A percentile compares a stretch with the other conserved stretches of the same genome.
phyloP scores from a whole-genome alignment of 345 rosid genomes.

The rapeseed (Brassica napus) region Da-Ae NC_063435.1:4713501-4714000 shows the following conservation, averaged over 20 bases:
- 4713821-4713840: background rate
- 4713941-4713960: background rate
- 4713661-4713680: background rate
- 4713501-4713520: too few relatives aligned
- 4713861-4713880: conserved; percentile 25
- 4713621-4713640: conserved; percentile 25
- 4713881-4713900: conserved; percentile 28
- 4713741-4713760: too few relatives aligned
- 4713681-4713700: too few relatives aligned
- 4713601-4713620: conserved; percentile 28
- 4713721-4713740: too few relatives aligned
- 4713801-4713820: too few relatives aligned
- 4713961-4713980: background rate
- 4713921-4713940: conserved; percentile 4
- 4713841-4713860: conserved; percentile 39
- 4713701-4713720: too few relatives aligned
- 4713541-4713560: too few relatives aligned
- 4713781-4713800: too few relatives aligned
- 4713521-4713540: too few relatives aligned
- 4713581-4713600: conserved; percentile 23
- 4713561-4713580: too few relatives aligned
- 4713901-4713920: conserved; percentile 7
- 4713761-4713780: too few relatives aligned
- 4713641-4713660: conserved; percentile 15
- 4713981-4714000: too few relatives aligned